phyloP scores from a whole-genome alignment of 1,139 yeast species.

The Yamadazyma spencermartinsiae region DNA sequence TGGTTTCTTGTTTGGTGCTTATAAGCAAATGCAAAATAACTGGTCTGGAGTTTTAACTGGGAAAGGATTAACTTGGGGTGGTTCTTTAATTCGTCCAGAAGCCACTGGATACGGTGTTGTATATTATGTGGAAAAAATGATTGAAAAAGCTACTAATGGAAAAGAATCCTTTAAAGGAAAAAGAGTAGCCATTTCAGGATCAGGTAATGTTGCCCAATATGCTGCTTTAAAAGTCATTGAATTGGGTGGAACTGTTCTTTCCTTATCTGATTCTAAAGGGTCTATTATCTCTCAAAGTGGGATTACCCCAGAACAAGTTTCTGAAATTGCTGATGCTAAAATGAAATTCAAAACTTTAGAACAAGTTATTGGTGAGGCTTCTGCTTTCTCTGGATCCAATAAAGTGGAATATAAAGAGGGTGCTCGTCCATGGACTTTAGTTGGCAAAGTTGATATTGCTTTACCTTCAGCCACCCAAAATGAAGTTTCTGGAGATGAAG shows the following conservation, averaged over 20 bases:
- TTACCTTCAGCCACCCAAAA: constrained; percentile 98
- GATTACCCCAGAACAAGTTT: constrained; percentile 78
- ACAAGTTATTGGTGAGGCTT: constrained; percentile 57
- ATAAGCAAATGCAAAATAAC: constrained; percentile 86
- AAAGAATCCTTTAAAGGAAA: constrained; percentile 88
- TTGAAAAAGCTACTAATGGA: constrained; percentile 87
- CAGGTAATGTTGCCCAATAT: constrained; percentile 98
- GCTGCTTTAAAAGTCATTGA: constrained; percentile 97
- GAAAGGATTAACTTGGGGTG: constrained; percentile 98
- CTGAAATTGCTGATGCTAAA: constrained; percentile 79
- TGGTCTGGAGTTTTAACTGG: constrained; percentile 98
- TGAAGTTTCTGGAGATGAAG: constrained; percentile 96
- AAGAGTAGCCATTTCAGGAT: constrained; percentile 94
- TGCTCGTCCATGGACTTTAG: constrained; percentile 95
- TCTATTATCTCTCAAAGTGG: constrained; percentile 74
- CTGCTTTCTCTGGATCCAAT: constrained; percentile 56
- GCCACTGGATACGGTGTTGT: constrained; percentile 98
- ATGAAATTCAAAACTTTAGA: constrained; percentile 74
- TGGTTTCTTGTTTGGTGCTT: constrained; percentile 92
- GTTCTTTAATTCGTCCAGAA: constrained; percentile 97
- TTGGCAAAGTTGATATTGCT: constrained; percentile 91
- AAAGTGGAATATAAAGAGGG: constrained; percentile 79
- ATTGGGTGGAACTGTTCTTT: constrained; percentile 92
- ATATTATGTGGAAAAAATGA: constrained; percentile 97
- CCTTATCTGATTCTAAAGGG: constrained; percentile 95